Evolutionary conservation across 2,329 filamentous ascomycete species (phyloP).

Genomic region (Daldinia sp.): DNA sequence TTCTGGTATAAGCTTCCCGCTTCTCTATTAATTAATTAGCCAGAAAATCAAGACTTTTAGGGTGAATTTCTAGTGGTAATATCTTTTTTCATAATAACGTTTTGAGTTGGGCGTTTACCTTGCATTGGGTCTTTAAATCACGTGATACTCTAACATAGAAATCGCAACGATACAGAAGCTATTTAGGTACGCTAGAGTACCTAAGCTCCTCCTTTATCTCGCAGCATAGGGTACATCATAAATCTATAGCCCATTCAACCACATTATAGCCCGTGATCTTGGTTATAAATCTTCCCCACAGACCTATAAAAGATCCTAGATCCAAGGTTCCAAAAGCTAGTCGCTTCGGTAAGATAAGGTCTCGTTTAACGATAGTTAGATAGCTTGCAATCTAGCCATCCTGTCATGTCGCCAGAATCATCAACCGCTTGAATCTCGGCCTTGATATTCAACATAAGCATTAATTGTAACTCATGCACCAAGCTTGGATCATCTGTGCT

Average conservation of each 20-base stretch:
- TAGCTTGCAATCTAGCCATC: slow-evolving; percentile 61
- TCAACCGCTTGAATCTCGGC: slow-evolving; percentile 80
- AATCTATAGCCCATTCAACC: background rate
- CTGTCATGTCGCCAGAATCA: slow-evolving; percentile 57
- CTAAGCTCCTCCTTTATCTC: background rate
- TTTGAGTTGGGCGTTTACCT: slow-evolving; percentile 4
- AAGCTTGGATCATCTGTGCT: slow-evolving; percentile 51
- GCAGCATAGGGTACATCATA: background rate
- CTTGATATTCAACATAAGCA: slow-evolving; percentile 78
- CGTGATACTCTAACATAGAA: background rate
- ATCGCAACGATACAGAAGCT: background rate
- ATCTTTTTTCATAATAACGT: slow-evolving; percentile 3
- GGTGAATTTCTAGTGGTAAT: background rate
- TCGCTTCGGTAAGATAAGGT: background rate
- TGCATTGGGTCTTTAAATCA: background rate
- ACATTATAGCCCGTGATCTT: too few relatives aligned
- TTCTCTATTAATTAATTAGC: background rate
- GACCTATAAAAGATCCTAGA: background rate
- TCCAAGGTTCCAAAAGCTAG: background rate
- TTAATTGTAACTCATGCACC: slow-evolving; percentile 69
- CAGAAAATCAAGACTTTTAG: background rate
- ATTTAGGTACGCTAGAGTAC: too few relatives aligned
- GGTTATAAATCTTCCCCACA: background rate
- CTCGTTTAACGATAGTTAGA: background rate
- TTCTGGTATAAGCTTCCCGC: background rate